Evolutionary conservation across 805 yeast genomes (phyloP), one percentile per base, ranked within the genome.

Genomic region (Metschnikowia drakensbergensis): DNA sequence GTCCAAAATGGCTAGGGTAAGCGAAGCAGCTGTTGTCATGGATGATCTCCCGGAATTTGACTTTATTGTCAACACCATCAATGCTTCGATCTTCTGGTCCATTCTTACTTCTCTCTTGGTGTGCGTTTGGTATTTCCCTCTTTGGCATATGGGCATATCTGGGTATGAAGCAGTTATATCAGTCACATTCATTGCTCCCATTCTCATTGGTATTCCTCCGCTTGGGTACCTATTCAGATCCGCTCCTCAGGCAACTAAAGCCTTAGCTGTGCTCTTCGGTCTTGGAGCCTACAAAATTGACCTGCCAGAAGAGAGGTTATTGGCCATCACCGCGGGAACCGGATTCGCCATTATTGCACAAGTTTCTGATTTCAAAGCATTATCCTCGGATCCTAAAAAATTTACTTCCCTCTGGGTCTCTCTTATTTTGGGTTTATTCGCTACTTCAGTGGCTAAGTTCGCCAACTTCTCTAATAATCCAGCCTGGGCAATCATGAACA

Each of bases 71-170:
- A 77, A 80, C 59, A 63, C 75, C 11, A 61, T 80, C 59, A 90
- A 91, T 62, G 76, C 92, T 3, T 84, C 81, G 62, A 74, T 88
- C 48, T 88, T 88, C 64, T 94, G 97, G 97, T 76, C 97, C 0
- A 83, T 83, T 23, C 54, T 82, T 37, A 86, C 98, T 3, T 81
- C 96, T 0, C 72, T 94, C 50, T 85, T 89, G 38, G 77, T 94
- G 48, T 83, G 94, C 61, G 83, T 94, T 44, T 94, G 99, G 99
- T 88, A 88, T 71, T 94, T 94, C 76, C 99, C 99, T 8, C 74
- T 94, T 53, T 94, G 99, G 99, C 80, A 86, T 63, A 90, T 94
- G 97, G 98, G 97, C 5, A 85, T 94, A 39, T 86, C 96, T 1
- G 99, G 99, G 3, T 91, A 87, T 64, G 99, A 94, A 68, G 86